phyloP scores from a whole-genome alignment of 1,139 yeast species.

The Eremothecium gossypii region DNA sequence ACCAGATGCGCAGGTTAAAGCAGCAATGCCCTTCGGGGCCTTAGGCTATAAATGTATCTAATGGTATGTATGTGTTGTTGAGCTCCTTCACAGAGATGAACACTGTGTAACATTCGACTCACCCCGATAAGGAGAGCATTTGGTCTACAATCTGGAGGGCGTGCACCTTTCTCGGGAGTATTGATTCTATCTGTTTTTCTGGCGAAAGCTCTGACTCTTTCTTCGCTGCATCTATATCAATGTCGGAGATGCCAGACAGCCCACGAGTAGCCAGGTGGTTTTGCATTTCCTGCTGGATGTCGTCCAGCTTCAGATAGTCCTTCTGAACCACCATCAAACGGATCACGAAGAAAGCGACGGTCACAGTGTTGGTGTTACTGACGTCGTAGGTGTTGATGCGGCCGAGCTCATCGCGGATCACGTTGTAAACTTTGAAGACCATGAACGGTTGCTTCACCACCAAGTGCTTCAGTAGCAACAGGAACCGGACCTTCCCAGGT shows the following conservation, averaged over 20 bases:
- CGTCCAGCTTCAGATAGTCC: conserved; percentile 23
- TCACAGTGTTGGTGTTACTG: conserved; percentile 13
- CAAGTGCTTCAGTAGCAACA: conserved; percentile 41
- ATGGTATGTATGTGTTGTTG: too few species aligned
- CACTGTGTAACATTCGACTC: too few species aligned
- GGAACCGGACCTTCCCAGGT: conserved; percentile 43
- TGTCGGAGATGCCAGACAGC: conserved; percentile 28
- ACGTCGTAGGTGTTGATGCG: conserved; percentile 27
- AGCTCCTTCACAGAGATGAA: too few species aligned
- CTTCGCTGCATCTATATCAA: conserved; percentile 17
- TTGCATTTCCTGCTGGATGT: conserved; percentile 17
- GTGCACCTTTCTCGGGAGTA: conserved; percentile 20
- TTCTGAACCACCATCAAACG: conserved; percentile 28
- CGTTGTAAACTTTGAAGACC: conserved; percentile 40
- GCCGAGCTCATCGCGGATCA: conserved; percentile 37
- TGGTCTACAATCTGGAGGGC: conserved; percentile 19
- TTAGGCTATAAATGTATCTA: too few species aligned
- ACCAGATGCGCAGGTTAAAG: too few species aligned
- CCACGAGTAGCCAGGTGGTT: conserved; percentile 24
- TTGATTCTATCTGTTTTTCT: conserved; percentile 12
- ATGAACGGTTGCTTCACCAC: conserved; percentile 32
- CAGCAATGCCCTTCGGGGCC: too few species aligned
- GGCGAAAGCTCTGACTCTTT: conserved; percentile 12
- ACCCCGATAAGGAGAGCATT: conserved; percentile 8
- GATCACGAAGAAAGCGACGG: conserved; percentile 30